Evolutionary conservation across 108 stramenopile species (phyloP).

Genomic region (Schizochytrium sp.): DNA sequence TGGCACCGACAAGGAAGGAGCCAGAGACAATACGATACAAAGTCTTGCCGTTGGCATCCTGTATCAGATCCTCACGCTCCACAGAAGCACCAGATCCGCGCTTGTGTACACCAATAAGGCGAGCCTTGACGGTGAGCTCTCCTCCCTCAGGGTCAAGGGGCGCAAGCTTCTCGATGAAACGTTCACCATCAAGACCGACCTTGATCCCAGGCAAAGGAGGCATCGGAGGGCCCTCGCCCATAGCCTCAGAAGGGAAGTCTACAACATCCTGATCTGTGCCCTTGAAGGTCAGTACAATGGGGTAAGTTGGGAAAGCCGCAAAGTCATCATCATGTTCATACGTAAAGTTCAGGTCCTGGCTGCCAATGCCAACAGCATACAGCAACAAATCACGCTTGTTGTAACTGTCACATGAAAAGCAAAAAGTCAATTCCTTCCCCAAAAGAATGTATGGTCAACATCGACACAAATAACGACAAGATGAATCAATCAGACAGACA

Average conservation of each 20-base stretch:
- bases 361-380: slow-evolving; percentile 70
- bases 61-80: slow-evolving; percentile 50
- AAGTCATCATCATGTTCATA: slow-evolving; percentile 66
- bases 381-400: slow-evolving; percentile 67
- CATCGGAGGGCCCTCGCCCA: slow-evolving; percentile 30
- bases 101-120: slow-evolving; percentile 60
- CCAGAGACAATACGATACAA: slow-evolving; percentile 7
- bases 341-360: slow-evolving; percentile 65
- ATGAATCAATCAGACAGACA: not conserved
- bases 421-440: not conserved
- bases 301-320: slow-evolving; percentile 68
- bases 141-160: slow-evolving; percentile 34
- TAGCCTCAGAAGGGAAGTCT: slow-evolving; percentile 64
- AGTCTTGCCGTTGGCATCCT: slow-evolving; percentile 40
- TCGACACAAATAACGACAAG: not conserved
- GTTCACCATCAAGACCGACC: slow-evolving; percentile 59
- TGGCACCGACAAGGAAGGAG: slow-evolving; percentile 57
- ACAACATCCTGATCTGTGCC: slow-evolving; percentile 67
- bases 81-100: slow-evolving; percentile 55
- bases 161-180: slow-evolving; percentile 54
- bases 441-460: not conserved
- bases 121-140: slow-evolving; percentile 48
- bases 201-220: slow-evolving; percentile 59
- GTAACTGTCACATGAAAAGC: slow-evolving; percentile 10
- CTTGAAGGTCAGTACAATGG: slow-evolving; percentile 68